A percentile compares a stretch with the other conserved stretches of the same genome.
Conservation (phyloP, 495 filamentous ascomycete genomes). For the Penicillium goetzii region DNA sequence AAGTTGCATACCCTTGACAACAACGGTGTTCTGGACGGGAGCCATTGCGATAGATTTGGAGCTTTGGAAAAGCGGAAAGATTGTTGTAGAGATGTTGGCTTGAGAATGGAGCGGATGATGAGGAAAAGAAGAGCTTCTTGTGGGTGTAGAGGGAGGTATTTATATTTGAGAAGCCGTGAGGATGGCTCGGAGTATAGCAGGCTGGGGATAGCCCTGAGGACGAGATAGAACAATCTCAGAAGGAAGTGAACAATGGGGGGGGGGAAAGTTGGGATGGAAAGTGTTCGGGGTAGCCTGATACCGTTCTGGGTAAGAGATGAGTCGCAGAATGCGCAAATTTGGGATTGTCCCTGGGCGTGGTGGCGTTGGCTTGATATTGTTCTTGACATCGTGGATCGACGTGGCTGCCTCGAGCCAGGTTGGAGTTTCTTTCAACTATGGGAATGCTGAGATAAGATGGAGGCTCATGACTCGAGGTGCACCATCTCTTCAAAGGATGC, state of each 20-base stretch:
- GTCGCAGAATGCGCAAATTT: background rate
- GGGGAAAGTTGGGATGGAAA: background rate
- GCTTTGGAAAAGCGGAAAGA: conserved; percentile 34
- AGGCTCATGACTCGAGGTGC: background rate
- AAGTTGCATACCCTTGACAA: conserved; percentile 37
- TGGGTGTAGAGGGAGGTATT: conserved; percentile 6
- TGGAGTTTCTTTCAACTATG: background rate
- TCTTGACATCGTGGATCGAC: background rate
- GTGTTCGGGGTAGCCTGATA: background rate
- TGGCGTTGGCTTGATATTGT: conserved; percentile 3
- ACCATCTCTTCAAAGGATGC: background rate
- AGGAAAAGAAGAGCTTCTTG: conserved; percentile 18
- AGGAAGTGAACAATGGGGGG: background rate
- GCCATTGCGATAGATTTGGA: conserved; percentile 41
- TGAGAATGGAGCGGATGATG: conserved; percentile 23
- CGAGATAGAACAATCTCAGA: background rate
- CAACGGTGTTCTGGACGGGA: conserved; percentile 35
- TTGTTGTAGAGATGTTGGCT: conserved; percentile 23
- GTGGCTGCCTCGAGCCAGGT: conserved; percentile 1
- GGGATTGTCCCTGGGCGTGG: background rate
- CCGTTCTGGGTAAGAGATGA: background rate
- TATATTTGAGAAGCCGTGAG: background rate
- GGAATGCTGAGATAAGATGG: background rate
- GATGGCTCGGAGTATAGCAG: background rate
- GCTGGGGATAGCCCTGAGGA: background rate